Conservation (phyloP, 1,284 basidiomycete species). For the Microbotryomycetes sp. region DNA sequence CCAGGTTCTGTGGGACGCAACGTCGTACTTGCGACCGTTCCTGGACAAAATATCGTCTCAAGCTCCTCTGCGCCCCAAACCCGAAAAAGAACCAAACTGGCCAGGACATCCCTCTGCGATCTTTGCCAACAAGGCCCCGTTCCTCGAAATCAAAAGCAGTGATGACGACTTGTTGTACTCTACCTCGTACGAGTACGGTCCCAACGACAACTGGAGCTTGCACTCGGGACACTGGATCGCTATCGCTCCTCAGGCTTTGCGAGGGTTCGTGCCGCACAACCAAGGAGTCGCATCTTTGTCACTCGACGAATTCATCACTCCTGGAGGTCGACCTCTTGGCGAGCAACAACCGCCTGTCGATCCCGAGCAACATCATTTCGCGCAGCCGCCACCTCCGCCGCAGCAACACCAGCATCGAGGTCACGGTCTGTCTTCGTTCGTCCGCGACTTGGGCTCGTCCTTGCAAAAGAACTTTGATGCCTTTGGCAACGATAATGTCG, state of each 20-base stretch:
- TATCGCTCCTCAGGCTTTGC: constrained; percentile 14
- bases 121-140: constrained; percentile 24
- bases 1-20: constrained; percentile 21
- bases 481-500: neutral
- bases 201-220: constrained; percentile 17
- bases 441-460: neutral
- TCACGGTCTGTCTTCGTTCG: constrained; percentile 6
- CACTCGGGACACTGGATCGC: constrained; percentile 29
- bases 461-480: neutral
- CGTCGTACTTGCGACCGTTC: constrained; percentile 14
- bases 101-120: constrained; percentile 18
- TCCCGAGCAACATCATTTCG: neutral
- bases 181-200: constrained; percentile 16
- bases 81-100: constrained; percentile 1
- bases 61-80: neutral
- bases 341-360: neutral
- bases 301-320: neutral
- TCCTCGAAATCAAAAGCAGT: constrained; percentile 22
- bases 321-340: neutral
- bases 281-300: constrained; percentile 1
- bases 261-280: constrained; percentile 6
- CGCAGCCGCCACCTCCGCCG: neutral
- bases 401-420: neutral
- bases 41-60: constrained; percentile 2
- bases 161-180: constrained; percentile 24